Evolutionary conservation across 2,329 filamentous ascomycete genomes (phyloP).

Genomic region (Dactylellina cionopaga): DNA sequence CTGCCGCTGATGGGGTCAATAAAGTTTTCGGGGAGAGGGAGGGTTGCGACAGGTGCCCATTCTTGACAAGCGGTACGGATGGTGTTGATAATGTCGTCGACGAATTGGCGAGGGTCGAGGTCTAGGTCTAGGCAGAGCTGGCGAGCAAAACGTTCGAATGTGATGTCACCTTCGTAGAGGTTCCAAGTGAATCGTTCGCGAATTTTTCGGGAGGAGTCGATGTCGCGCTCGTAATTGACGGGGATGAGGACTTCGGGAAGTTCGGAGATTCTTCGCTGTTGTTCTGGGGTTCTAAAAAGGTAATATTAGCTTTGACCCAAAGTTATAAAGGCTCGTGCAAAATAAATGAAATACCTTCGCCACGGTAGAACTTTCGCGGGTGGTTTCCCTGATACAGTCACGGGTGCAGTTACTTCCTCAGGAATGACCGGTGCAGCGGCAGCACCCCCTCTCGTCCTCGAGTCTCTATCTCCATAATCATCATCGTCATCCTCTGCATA

Average conservation of each 20-base stretch:
- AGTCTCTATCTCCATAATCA: constrained; percentile 67
- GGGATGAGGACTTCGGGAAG: constrained; percentile 91
- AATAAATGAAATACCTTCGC: constrained; percentile 53
- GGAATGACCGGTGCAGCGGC: constrained; percentile 43
- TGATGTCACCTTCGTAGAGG: constrained; percentile 90
- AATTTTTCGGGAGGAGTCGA: constrained; percentile 77
- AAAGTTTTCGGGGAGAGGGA: constrained; percentile 67
- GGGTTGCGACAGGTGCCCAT: constrained; percentile 91
- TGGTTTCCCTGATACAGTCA: constrained; percentile 52
- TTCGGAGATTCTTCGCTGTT: constrained; percentile 73
- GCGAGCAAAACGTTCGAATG: constrained; percentile 94
- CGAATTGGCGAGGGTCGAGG: constrained; percentile 73
- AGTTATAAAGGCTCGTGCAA: no score
- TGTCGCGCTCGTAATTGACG: constrained; percentile 94
- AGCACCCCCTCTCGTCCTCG: constrained; percentile 11
- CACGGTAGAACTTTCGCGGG: constrained; percentile 38
- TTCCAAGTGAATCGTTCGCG: constrained; percentile 99
- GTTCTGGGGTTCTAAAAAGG: constrained; percentile 67
- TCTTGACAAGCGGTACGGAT: constrained; percentile 96
- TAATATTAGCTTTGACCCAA: no score
- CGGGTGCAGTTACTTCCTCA: constrained; percentile 53
- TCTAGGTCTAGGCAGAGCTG: constrained; percentile 91
- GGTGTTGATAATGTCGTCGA: constrained; percentile 86
- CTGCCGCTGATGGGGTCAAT: constrained; percentile 49
- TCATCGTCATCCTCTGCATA: constrained; percentile 97